Percentiles rank a stretch among this genome's conserved stretches.
Evolutionary conservation across 345 rosid species (phyloP).

Genomic region (Eucalyptus pumila): DNA sequence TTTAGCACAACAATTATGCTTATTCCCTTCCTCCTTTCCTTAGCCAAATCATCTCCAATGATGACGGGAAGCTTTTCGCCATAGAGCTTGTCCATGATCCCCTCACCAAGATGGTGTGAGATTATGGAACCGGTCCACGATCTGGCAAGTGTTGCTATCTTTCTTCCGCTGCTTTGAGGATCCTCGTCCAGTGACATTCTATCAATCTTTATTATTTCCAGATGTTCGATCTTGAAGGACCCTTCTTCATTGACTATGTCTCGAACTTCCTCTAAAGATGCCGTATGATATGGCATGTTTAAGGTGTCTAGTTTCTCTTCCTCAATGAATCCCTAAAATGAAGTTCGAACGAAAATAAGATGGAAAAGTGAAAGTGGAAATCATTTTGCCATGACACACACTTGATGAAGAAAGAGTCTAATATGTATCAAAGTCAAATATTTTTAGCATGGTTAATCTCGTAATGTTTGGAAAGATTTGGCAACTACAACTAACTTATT

Average conservation of each 20-base stretch:
- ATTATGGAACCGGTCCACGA: neutral
- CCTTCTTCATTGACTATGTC: neutral
- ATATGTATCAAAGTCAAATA: too few species aligned
- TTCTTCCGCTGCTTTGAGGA: neutral
- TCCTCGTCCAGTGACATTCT: neutral
- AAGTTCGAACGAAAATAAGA: neutral
- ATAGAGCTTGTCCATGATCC: neutral
- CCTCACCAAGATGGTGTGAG: neutral
- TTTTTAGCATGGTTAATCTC: neutral
- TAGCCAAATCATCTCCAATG: neutral
- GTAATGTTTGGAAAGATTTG: neutral
- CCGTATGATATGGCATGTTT: neutral
- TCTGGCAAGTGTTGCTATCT: neutral
- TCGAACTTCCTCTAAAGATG: neutral
- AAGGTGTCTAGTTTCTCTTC: constrained; percentile 10
- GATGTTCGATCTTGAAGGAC: neutral
- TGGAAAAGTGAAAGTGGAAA: neutral
- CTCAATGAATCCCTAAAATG: neutral
- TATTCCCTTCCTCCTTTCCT: neutral
- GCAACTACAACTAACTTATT: neutral
- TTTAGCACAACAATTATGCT: neutral
- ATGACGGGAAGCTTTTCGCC: neutral
- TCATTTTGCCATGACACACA: neutral
- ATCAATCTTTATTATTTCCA: neutral
- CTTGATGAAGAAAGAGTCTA: neutral